Base-by-base conservation (phyloP, 345 rosid genomes). In the Gossypium sturtianum region DNA sequence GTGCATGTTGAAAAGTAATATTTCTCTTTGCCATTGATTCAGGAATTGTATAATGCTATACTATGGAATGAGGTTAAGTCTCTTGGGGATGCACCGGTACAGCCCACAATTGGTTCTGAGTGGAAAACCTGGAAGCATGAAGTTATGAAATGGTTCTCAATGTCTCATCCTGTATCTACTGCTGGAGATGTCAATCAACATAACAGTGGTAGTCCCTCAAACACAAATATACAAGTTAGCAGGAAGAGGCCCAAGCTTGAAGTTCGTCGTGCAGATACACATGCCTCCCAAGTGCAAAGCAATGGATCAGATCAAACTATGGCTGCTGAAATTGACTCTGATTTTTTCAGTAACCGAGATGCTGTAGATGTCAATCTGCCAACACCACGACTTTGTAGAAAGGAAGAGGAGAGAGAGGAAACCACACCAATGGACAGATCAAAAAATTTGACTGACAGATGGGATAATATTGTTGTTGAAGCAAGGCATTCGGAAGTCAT, bases 51-150 rank as follows among this genome's bases (percentile, higher is more conserved):
- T 79, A 90, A 84, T 80, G 82, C 87, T 78, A 90, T 93, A 48
- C 76, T 76, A 19, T 96, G 98, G 99, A 87, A 87, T 75, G 89
- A 89, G 87, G 91, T 96, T 15, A 90, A 87, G 64, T 87, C 92
- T 64, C 84, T 85, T 20, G 66, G 86, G 87, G 92, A 86, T 83
- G 87, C 87, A 74, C 85, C 88, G 8, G 78, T 85, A 79, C 94
- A 87, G 78, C 80, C 89, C 56, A 84, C 87, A 71, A 77, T 96
- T 65, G 88, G 90, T 72, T 87, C 97, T 60, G 97, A 93, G 81
- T 90, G 99, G 98, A 93, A 87, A 91, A 89, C 97, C 48, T 96
- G 99, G 98, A 96, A 96, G 87, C 97, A 90, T 58, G 99, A 96
- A 71, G 84, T 89, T 29, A 88, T 85, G 77, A 96, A 89, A 84